Conservation (phyloP, 2,329 filamentous ascomycete species). For the Colletotrichum navitas region DNA sequence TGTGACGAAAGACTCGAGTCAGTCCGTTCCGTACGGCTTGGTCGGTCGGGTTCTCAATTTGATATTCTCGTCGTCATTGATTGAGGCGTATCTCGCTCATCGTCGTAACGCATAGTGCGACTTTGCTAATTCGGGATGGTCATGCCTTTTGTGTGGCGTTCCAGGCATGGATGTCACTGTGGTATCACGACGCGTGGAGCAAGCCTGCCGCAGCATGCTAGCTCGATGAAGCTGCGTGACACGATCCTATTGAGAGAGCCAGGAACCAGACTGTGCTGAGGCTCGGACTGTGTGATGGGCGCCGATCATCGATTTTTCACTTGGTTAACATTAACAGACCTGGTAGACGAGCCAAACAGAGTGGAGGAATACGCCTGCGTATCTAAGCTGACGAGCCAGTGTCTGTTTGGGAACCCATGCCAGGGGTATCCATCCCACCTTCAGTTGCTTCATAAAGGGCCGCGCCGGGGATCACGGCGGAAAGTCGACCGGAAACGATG, state of each 20-base stretch:
- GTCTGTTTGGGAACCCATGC: background rate
- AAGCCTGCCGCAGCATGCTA: slow-evolving; percentile 23
- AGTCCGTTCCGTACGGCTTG: background rate
- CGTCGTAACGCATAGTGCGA: background rate
- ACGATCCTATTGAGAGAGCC: slow-evolving; percentile 22
- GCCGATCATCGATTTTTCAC: slow-evolving; percentile 35
- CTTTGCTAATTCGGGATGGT: background rate
- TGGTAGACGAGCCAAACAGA: slow-evolving; percentile 13
- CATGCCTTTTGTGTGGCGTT: slow-evolving; percentile 12
- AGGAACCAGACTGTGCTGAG: slow-evolving; percentile 16
- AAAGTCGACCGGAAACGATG: slow-evolving; percentile 19
- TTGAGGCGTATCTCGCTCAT: background rate
- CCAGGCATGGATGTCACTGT: slow-evolving; percentile 37
- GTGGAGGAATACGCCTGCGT: background rate
- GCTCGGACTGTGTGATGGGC: slow-evolving; percentile 26
- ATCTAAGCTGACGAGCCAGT: slow-evolving; percentile 13
- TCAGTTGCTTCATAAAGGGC: background rate
- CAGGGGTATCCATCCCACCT: slow-evolving; percentile 4
- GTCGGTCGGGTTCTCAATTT: slow-evolving; percentile 4
- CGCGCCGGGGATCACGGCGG: slow-evolving; percentile 13
- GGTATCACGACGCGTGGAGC: slow-evolving; percentile 17
- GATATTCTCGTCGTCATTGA: background rate
- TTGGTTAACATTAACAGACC: background rate
- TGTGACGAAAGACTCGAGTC: slow-evolving; percentile 25
- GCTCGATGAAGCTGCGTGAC: slow-evolving; percentile 20